These are phyloP conservation scores for Luffa aegyptiaca DNA, from an alignment of 306 rosid genomes.

Conservation along the genomic window DNA sequence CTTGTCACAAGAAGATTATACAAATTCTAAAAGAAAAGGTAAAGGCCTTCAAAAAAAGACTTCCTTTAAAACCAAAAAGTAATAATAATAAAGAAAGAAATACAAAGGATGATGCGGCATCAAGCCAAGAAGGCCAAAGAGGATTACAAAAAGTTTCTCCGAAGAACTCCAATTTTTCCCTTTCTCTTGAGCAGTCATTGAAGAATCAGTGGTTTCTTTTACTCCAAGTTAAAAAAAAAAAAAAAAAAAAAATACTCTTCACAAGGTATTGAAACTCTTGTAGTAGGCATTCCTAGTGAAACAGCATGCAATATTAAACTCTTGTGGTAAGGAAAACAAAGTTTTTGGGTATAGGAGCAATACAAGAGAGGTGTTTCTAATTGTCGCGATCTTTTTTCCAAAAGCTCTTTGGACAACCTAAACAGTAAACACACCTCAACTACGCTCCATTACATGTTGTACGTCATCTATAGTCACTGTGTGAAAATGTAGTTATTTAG, in stretches of 20 bases:
- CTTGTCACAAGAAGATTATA: neutral
- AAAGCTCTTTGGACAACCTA: neutral
- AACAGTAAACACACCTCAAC: neutral
- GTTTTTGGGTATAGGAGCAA: too few relatives aligned
- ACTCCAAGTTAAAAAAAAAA: neutral
- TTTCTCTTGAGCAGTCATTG: neutral
- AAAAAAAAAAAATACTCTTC: neutral
- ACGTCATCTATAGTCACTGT: neutral
- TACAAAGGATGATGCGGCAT: neutral
- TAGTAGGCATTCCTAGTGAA: neutral
- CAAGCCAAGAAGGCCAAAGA: neutral
- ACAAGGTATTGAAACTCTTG: neutral
- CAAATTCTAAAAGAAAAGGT: neutral
- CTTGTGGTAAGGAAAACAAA: neutral
- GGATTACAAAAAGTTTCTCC: neutral
- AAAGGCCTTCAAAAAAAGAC: neutral
- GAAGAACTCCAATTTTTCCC: neutral
- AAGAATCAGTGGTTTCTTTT: neutral
- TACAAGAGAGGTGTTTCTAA: too few relatives aligned
- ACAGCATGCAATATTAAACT: neutral
- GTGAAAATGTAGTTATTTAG: neutral
- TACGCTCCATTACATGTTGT: neutral
- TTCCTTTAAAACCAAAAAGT: neutral
- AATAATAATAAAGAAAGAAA: neutral
- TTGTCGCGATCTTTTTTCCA: too few relatives aligned